Evolutionary conservation across 164 flowering plant genomes (phyloP), one percentile per base, ranked within the genome.

Genomic region (Buxus sempervirens): DNA sequence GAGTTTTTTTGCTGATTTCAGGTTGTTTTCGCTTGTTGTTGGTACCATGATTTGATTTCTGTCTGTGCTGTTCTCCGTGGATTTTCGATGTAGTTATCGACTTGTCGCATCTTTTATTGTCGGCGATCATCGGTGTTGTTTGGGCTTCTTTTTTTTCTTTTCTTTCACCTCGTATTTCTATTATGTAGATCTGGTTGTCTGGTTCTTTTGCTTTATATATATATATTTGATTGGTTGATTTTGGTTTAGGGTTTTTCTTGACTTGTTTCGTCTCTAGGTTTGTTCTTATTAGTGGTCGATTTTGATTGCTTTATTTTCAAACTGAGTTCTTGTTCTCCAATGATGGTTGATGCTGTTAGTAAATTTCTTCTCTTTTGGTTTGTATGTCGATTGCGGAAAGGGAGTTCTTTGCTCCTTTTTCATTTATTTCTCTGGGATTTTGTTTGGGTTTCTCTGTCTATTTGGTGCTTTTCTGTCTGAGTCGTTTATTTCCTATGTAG

Each of bases 161-260:
- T 10, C 12, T 15, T 45, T 10, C n/a, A n/a, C n/a, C n/a, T n/a
- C n/a, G n/a, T n/a, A n/a, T n/a, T n/a, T n/a, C n/a, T n/a, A n/a
- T n/a, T n/a, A n/a, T n/a, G n/a, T n/a, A n/a, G 51, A 32, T 54
- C 54, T 69, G 55, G 59, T 24, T 68, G 59, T 68, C 20, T 26
- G 8, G 13, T 60, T 14, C 10, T 68, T 12, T n/a, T n/a, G n/a
- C n/a, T n/a, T n/a, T n/a, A n/a, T n/a, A n/a, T n/a, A n/a, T 58
- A 9, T 61, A 0, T 14, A 20, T 25, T 54, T 23, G 27, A 22
- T 38, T 3, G 59, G 4, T 38, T 15, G 66, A 24, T 24, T 32
- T 54, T 27, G 57, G 10, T 54, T n/a, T 19, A 28, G 19, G 5
- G 36, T 12, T 55, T 28, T 32, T 28, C 9, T 9, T 65, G 12